Conservation (phyloP, 73 alveolate genomes). For the Effrenium voratum region DNA sequence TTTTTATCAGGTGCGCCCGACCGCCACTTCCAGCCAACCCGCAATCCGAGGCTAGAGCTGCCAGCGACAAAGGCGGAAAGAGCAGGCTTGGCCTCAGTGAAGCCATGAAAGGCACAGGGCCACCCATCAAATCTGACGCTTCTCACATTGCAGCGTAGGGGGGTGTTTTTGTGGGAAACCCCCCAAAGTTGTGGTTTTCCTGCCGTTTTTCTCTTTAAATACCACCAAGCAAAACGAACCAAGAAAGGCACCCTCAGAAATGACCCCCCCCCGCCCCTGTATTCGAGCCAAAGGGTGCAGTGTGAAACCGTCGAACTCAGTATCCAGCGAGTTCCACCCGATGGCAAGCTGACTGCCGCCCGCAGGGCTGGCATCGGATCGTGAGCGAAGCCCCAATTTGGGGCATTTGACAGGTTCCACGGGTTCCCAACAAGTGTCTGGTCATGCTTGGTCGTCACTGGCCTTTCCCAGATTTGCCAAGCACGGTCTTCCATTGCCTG, state of each 20-base stretch:
- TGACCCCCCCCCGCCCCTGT: background rate
- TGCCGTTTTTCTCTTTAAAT: no score
- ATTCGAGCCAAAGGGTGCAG: no score
- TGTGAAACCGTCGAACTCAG: no score
- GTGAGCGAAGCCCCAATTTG: no score
- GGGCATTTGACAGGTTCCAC: no score
- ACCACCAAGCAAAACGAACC: no score
- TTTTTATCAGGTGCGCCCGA: no score
- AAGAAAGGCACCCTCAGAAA: background rate
- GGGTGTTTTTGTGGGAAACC: background rate
- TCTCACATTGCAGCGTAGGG: background rate
- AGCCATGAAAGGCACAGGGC: background rate
- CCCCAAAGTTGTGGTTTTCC: background rate
- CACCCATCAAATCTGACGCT: background rate
- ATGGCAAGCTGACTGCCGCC: conserved; percentile 10
- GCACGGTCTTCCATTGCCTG: conserved; percentile 47
- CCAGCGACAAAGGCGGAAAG: conserved; percentile 37
- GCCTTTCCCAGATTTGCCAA: conserved; percentile 31
- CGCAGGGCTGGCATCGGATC: conserved; percentile 9
- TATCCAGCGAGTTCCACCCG: conserved; percentile 57
- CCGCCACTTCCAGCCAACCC: no score
- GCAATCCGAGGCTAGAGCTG: no score
- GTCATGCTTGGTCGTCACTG: background rate
- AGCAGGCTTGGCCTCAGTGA: background rate
- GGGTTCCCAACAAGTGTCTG: no score